Base-by-base conservation (phyloP, 2,329 filamentous ascomycete genomes). In the Aspergillus brunneoviolaceus region DNA sequence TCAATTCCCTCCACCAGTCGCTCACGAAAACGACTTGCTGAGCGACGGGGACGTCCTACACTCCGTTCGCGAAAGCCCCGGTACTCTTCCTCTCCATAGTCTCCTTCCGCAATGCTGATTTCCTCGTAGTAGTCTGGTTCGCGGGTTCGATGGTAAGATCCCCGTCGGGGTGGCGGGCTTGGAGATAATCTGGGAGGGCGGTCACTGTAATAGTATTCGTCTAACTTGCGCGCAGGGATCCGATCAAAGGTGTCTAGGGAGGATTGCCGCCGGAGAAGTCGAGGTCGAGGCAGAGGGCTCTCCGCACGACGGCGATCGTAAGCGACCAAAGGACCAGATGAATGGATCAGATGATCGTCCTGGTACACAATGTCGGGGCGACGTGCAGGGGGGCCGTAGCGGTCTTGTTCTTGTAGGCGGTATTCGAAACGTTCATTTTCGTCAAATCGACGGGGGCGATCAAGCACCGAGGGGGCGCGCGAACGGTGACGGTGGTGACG, bases 221-320 rank as follows among this genome's bases (percentile, higher is more conserved):
- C 72, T 55, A 83, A 82, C 49, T 84, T 81, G 33, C 82, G 81
- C 57, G 82, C 68, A 1, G 90, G 89, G 29, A 87, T 87, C 52
- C 92, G 87, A 76, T 97, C 93, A 72, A 92, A 96, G 0, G 90
- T 96, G 74, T 96, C 93, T 45, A 96, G 82, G 55, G 92, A 96
- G 14, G 92, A 96, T 74, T 96, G 92, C 49, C 93, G 86, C 60
- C 93, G 86, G 54, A 95, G 71, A 64, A 93, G 82, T 31, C 82
- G 81, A 2, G 92, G 92, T 50, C 89, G 84, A 35, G 83, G 82
- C 50, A 80, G 79, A 49, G 81, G 77, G 57, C 81, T 77, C 2
- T 83, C 84, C 10, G 84, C 83, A 33, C 85, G 84, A 56, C 83
- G 81, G 60, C 86, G 85, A 55, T 84, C 80, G 50, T 83, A 85